phyloP scores from a whole-genome alignment of 2,329 filamentous ascomycete genomes.

The Tolypocladium paradoxum region DNA sequence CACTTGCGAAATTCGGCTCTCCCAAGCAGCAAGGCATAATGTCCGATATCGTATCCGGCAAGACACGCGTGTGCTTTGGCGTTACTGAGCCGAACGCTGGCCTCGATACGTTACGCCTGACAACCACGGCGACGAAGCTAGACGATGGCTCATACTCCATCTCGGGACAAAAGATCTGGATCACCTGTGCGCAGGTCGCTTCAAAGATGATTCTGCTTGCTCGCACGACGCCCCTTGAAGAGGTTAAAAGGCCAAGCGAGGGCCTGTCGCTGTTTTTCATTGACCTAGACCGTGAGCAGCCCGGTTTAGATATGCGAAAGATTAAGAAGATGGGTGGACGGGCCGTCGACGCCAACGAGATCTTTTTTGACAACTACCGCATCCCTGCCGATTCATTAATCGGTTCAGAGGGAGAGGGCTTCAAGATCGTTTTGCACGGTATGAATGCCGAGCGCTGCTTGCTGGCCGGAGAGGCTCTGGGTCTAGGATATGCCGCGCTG shows the following conservation, averaged over 20 bases:
- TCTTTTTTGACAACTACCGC: slow-evolving; percentile 73
- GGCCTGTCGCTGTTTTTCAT: slow-evolving; percentile 75
- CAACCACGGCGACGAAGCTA: slow-evolving; percentile 45
- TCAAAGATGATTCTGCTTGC: slow-evolving; percentile 75
- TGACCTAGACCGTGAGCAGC: slow-evolving; percentile 51
- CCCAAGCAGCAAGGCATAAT: too few species aligned
- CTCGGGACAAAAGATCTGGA: slow-evolving; percentile 81
- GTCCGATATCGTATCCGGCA: slow-evolving; percentile 62
- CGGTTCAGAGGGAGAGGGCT: slow-evolving; percentile 64
- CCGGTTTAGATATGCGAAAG: slow-evolving; percentile 53
- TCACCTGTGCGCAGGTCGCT: slow-evolving; percentile 73
- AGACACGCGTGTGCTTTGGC: slow-evolving; percentile 67
- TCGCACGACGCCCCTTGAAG: slow-evolving; percentile 58
- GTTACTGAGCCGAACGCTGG: slow-evolving; percentile 79
- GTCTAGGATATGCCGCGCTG: slow-evolving; percentile 64
- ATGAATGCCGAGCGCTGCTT: slow-evolving; percentile 74
- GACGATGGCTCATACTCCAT: slow-evolving; percentile 56
- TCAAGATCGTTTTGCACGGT: slow-evolving; percentile 67
- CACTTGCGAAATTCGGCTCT: slow-evolving; percentile 66
- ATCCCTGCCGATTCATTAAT: slow-evolving; percentile 56
- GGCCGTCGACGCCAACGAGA: slow-evolving; percentile 75
- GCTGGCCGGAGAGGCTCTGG: slow-evolving; percentile 68
- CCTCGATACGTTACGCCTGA: slow-evolving; percentile 63
- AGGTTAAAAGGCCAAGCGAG: slow-evolving; percentile 59
- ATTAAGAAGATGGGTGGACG: slow-evolving; percentile 83